Conservation (phyloP, 1,139 yeast genomes). For the Suhomyces bribrorum region DNA sequence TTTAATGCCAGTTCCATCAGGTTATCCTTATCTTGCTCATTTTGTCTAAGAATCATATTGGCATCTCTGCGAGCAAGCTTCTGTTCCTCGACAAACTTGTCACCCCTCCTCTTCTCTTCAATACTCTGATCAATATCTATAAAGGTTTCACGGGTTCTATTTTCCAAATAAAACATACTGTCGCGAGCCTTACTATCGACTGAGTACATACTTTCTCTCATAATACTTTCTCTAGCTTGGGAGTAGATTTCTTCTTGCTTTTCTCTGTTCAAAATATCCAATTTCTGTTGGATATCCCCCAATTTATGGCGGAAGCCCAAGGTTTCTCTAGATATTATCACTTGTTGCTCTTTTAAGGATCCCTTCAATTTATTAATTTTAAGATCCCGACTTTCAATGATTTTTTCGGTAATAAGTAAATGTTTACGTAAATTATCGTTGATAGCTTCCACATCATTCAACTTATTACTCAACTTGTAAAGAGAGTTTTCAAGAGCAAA, state of each 20-base stretch:
- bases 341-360: conserved; percentile 53
- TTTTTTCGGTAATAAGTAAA: conserved; percentile 52
- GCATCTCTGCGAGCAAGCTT: conserved; percentile 9
- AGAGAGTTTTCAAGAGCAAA: conserved; percentile 42
- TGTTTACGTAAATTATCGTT: conserved; percentile 44
- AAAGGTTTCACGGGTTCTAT: conserved; percentile 17
- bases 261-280: conserved; percentile 24
- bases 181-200: conserved; percentile 18
- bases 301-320: conserved; percentile 55
- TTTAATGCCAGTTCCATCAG: conserved; percentile 6
- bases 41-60: conserved; percentile 5
- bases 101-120: not conserved
- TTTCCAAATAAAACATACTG: conserved; percentile 19
- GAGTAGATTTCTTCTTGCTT: conserved; percentile 20
- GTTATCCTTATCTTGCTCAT: conserved; percentile 8
- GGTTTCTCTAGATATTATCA: conserved; percentile 50
- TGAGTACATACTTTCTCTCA: conserved; percentile 20
- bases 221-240: conserved; percentile 18
- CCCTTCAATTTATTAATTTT: conserved; percentile 58
- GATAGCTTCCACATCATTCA: conserved; percentile 42
- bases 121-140: conserved; percentile 15
- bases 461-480: conserved; percentile 39
- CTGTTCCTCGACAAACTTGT: conserved; percentile 10
- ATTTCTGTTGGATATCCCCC: conserved; percentile 42
- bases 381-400: conserved; percentile 60